Base-by-base conservation (phyloP, 345 rosid genomes). In the Arabidopsis arenosa region DNA sequence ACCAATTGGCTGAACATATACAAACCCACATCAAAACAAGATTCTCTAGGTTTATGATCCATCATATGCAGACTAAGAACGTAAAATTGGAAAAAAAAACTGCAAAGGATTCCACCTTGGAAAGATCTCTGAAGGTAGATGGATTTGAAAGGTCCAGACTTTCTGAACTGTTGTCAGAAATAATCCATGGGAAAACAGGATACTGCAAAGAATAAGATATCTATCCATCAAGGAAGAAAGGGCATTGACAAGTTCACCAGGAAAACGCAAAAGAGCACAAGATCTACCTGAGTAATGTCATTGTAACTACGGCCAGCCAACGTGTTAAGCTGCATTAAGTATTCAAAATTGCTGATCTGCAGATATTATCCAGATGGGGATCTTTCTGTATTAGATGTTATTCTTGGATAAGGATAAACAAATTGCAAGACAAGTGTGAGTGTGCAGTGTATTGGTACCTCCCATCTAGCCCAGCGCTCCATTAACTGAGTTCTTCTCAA, bases 391-490 rank as follows among this genome's bases (percentile, higher is more conserved):
- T 77, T 53, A 62, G 17, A 76, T 36, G 51, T 35, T 73, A 59
- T 66, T 73, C 63, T 30, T 35, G 72, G 17, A 58, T 62, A 70
- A 17, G 3, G 30, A 71, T 48, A 17, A 67, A 23, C 26, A 18
- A 78, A 66, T 53, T 60, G 30, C 71, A 69, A 40, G 65, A 66
- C 7, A 67, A 63, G 73, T 44, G 68, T 52, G 56, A 68, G 71
- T 54, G 53, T 73, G 48, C 72, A 66, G 55, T 71, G 72, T 66
- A 78, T 58, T 41, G 67, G 71, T 89, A 95, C 99, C 99, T 95
- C 99, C 92, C 96, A 89, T 81, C 98, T 90, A 73, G 97, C 97
- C 99, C 99, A 95, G 58, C 93, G 93, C 83, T 95, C 99, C 98
- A 86, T 95, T 57, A 95, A 86, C 70, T 89, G 96, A 72, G 97